Evolutionary conservation across 352 stramenopile genomes (phyloP).

Genomic region (Phytophthora foliorum): DNA sequence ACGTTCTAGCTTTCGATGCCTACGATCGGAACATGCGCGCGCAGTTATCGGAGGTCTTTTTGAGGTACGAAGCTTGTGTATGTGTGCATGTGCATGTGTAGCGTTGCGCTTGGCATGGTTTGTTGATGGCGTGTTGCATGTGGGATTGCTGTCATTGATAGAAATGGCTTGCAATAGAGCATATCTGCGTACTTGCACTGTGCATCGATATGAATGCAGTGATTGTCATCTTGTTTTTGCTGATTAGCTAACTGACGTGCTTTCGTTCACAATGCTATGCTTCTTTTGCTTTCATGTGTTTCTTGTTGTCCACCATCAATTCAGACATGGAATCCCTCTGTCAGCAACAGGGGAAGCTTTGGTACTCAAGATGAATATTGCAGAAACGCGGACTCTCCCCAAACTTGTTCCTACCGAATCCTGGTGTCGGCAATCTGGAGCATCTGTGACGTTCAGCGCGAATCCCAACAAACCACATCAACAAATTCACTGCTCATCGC

Average conservation of each 20-base stretch:
- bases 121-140: slow-evolving; percentile 24
- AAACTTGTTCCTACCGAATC: slow-evolving; percentile 42
- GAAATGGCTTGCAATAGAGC: slow-evolving; percentile 36
- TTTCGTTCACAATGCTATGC: slow-evolving; percentile 6
- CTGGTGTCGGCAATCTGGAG: slow-evolving; percentile 36
- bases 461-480: slow-evolving; percentile 6
- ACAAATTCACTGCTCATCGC: slow-evolving; percentile 39
- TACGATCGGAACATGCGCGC: slow-evolving; percentile 83
- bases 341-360: slow-evolving; percentile 43
- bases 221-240: background rate
- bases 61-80: slow-evolving; percentile 54
- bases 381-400: slow-evolving; percentile 51
- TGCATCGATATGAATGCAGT: background rate
- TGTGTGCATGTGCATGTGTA: slow-evolving; percentile 1
- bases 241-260: slow-evolving; percentile 6
- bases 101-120: slow-evolving; percentile 10
- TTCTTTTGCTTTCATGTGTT: slow-evolving; percentile 15
- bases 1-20: slow-evolving; percentile 96
- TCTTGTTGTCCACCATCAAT: background rate
- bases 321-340: slow-evolving; percentile 74
- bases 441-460: slow-evolving; percentile 13
- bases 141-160: slow-evolving; percentile 14
- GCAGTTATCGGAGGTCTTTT: slow-evolving; percentile 84
- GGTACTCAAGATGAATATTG: slow-evolving; percentile 52
- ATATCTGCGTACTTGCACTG: background rate